phyloP scores from a whole-genome alignment of 1,284 basidiomycete species.

The Ganoderma leucocontextum region DNA sequence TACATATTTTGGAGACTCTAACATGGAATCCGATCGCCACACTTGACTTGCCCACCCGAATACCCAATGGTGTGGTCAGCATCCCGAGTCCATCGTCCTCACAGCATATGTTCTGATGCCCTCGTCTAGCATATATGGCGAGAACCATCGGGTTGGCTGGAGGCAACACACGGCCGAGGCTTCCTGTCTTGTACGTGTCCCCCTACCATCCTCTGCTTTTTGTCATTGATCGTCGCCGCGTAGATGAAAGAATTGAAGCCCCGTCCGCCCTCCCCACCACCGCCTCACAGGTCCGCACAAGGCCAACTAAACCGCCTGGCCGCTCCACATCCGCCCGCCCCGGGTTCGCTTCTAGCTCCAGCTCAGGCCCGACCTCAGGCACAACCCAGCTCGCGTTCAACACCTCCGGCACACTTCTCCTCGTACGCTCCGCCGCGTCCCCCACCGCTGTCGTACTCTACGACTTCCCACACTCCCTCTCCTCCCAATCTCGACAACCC shows the following conservation, averaged over 20 bases:
- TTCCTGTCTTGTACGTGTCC: slow-evolving; percentile 78
- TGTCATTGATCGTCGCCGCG: neutral
- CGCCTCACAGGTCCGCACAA: slow-evolving; percentile 59
- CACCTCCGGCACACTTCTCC: slow-evolving; percentile 71
- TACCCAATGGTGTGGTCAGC: slow-evolving; percentile 66
- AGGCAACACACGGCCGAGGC: slow-evolving; percentile 78
- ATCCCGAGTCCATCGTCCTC: neutral
- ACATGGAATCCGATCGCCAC: slow-evolving; percentile 80
- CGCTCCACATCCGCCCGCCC: slow-evolving; percentile 10
- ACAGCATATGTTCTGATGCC: neutral
- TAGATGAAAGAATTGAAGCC: slow-evolving; percentile 73
- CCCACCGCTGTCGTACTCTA: slow-evolving; percentile 57
- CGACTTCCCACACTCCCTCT: slow-evolving; percentile 39
- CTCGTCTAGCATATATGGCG: slow-evolving; percentile 64
- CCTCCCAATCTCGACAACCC: neutral
- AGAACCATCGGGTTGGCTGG: slow-evolving; percentile 83
- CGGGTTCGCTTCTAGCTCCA: neutral
- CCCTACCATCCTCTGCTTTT: neutral
- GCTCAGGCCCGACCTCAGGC: slow-evolving; percentile 11
- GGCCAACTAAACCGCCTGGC: slow-evolving; percentile 60
- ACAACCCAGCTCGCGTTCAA: slow-evolving; percentile 78
- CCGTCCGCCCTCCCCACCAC: slow-evolving; percentile 58
- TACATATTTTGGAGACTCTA: slow-evolving; percentile 80
- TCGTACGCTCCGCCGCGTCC: slow-evolving; percentile 73
- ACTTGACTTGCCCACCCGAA: slow-evolving; percentile 65